These are phyloP conservation scores for Botrytis sinoallii DNA, from an alignment of 2,329 filamentous ascomycete species.

Conservation along the genomic window DNA sequence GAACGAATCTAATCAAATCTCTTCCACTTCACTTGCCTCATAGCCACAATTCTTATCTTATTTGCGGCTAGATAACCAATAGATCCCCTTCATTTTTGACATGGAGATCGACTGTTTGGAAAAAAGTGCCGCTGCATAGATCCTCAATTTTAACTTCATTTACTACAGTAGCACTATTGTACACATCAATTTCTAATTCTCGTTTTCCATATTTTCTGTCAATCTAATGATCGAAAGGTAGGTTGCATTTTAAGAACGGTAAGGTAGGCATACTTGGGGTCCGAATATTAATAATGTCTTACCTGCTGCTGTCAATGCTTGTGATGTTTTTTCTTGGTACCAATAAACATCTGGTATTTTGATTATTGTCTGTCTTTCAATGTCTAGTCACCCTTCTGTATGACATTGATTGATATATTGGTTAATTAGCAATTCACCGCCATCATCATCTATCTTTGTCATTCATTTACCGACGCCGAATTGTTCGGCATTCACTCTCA, in stretches of 20 bases:
- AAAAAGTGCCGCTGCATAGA: not conserved
- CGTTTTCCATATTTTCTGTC: not conserved
- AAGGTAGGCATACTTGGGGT: not conserved
- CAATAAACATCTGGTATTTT: conserved; percentile 1
- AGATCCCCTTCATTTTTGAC: not conserved
- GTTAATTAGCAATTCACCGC: conserved; percentile 13
- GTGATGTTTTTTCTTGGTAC: not conserved
- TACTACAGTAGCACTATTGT: not conserved
- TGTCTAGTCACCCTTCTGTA: not conserved
- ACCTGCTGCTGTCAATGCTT: not conserved
- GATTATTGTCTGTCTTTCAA: not conserved
- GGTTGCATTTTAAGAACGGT: not conserved
- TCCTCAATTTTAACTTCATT: conserved; percentile 12
- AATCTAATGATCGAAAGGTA: not conserved
- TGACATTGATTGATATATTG: not conserved
- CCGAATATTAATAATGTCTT: conserved; percentile 8
- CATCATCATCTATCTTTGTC: conserved; percentile 8
- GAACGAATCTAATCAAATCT: conserved; percentile 7
- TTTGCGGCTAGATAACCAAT: conserved; percentile 12
- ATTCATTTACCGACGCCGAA: not conserved
- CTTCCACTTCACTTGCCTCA: not conserved
- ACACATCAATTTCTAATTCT: not conserved
- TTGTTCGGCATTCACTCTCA: conserved; percentile 6
- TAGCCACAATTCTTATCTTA: conserved; percentile 13
- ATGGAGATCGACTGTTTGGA: not conserved